These are phyloP conservation scores for Xylariaceae sp. DNA, from an alignment of 2,329 filamentous ascomycete species.

Conservation along the genomic window DNA sequence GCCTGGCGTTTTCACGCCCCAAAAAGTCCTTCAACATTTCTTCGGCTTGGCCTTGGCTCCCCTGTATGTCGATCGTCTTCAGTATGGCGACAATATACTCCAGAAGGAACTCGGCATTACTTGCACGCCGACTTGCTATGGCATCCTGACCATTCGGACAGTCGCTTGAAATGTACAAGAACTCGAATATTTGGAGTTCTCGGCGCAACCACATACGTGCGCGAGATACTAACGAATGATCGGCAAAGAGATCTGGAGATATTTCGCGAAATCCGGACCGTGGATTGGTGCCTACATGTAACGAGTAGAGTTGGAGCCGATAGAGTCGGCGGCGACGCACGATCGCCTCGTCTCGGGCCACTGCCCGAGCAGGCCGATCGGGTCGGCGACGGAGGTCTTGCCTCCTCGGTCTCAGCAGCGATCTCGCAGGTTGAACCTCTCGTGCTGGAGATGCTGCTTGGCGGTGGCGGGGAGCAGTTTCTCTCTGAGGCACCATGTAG, in stretches of 20 bases:
- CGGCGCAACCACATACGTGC: slow-evolving; percentile 78
- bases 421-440: slow-evolving; percentile 6
- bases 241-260: slow-evolving; percentile 62
- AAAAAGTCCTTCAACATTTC: slow-evolving; percentile 75
- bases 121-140: slow-evolving; percentile 42
- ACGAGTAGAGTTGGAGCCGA: slow-evolving; percentile 64
- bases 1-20: slow-evolving; percentile 64
- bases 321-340: slow-evolving; percentile 69
- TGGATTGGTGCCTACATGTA: slow-evolving; percentile 78
- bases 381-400: slow-evolving; percentile 4
- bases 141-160: slow-evolving; percentile 15
- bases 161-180: slow-evolving; percentile 44
- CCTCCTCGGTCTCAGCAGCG: slow-evolving; percentile 3
- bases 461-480: too few species aligned
- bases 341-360: slow-evolving; percentile 34
- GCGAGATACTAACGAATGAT: slow-evolving; percentile 66
- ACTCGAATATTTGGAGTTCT: slow-evolving; percentile 79
- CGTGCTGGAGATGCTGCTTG: background rate
- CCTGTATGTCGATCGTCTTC: slow-evolving; percentile 77
- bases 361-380: slow-evolving; percentile 7
- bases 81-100: slow-evolving; percentile 83
- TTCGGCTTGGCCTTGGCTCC: slow-evolving; percentile 72
- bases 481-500: slow-evolving; percentile 44
- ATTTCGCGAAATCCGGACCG: slow-evolving; percentile 73
- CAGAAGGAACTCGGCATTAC: slow-evolving; percentile 77